phyloP scores from a whole-genome alignment of 768 basidiomycete genomes.

The Omphalotus guepiniiformis region DNA sequence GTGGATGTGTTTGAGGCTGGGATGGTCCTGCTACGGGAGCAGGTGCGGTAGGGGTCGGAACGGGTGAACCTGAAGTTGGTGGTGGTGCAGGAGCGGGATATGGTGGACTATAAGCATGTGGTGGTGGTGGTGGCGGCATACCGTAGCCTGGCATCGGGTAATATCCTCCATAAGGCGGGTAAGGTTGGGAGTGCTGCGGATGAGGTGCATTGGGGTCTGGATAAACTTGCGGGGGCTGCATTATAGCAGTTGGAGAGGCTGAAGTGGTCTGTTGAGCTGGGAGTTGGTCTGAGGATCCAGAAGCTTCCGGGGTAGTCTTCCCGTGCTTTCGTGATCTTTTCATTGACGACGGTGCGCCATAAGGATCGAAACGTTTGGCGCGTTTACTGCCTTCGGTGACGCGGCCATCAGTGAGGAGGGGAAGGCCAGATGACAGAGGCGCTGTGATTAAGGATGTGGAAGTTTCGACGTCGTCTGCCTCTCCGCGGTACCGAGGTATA shows the following conservation, averaged over 20 bases:
- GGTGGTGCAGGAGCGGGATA: background rate
- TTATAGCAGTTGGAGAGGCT: background rate
- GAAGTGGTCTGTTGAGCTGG: background rate
- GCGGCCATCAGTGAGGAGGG: slow-evolving; percentile 46
- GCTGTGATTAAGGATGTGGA: slow-evolving; percentile 34
- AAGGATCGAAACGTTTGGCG: slow-evolving; percentile 40
- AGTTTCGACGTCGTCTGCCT: slow-evolving; percentile 69
- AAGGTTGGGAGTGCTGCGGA: background rate
- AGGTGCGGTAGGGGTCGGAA: background rate
- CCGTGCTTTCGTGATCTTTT: slow-evolving; percentile 38
- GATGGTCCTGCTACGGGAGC: too few species aligned
- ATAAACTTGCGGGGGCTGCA: background rate
- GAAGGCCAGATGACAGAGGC: slow-evolving; percentile 41
- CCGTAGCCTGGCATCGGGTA: background rate
- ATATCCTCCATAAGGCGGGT: background rate
- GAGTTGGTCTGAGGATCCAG: background rate
- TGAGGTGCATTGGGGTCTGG: background rate
- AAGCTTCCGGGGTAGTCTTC: background rate
- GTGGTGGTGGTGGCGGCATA: background rate
- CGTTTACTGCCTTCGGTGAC: slow-evolving; percentile 39
- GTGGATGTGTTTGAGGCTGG: slow-evolving; percentile 13
- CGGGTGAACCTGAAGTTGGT: background rate
- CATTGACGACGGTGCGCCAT: slow-evolving; percentile 21
- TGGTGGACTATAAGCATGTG: background rate
- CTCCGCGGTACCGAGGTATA: slow-evolving; percentile 74